Base-by-base conservation (phyloP, 1,139 yeast genomes). In the Chernovozyma aurita region DNA sequence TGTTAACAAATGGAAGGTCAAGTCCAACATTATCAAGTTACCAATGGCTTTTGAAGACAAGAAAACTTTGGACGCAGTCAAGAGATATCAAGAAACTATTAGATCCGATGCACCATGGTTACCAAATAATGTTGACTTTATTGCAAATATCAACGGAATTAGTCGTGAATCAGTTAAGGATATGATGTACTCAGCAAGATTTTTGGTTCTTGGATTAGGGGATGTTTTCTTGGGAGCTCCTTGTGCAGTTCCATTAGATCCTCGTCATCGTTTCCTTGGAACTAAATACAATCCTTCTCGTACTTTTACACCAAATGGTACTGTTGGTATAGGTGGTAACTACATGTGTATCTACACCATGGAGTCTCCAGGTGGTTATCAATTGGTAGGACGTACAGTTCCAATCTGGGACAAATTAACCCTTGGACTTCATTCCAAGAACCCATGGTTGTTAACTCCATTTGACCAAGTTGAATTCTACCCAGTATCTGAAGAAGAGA, bases 291-390 rank as follows among this genome's bases (percentile, higher is more conserved):
- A 92, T 53, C 98, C 98, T 21, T 85, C 96, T 14, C 79, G 98
- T 70, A 87, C 97, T 1, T 87, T 73, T 66, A 92, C 98, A 3
- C 96, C 97, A 30, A 86, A 87, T 54, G 98, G 97, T 49, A 85
- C 94, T 27, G 97, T 92, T 46, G 98, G 98, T 53, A 82, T 92
- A 57, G 98, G 97, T 47, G 97, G 97, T 49, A 87, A 83, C 82
- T 92, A 88, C 70, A 88, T 90, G 97, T 90, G 97, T 69, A 90
- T 92, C 49, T 92, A 92, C 63, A 88, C 97, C 31, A 88, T 90
- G 90, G 96, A 90, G 50, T 86, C 96, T 18, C 98, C 98, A 36
- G 98, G 98, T 63, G 98, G 98, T 22, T 92, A 92, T 63, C 97
- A 90, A 66, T 74, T 92, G 51, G 92, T 88, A 44, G 98, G 97